Evolutionary conservation across 177 flowering plant species (phyloP), one percentile per base, ranked within the genome.

Genomic region (Telopea speciosissima): DNA sequence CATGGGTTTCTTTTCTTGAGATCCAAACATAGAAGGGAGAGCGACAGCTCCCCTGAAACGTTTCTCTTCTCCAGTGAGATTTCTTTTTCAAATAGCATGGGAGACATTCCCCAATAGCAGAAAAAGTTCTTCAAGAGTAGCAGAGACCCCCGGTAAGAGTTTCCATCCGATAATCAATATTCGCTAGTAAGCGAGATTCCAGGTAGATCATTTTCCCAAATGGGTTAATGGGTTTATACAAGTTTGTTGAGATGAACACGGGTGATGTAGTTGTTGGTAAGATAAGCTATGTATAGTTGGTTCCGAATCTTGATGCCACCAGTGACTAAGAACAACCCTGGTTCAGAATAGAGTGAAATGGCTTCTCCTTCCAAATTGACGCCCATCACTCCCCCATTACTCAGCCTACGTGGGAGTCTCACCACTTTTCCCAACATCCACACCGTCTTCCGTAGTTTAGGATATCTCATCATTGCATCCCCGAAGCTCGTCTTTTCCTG

Each of bases 321-420:
- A 11, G 76, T 68, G 16, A 74, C 63, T 56, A 21, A 0, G 10
- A 58, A 40, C 40, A 74, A 74, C 13, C 14, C 59, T 14, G 59
- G 64, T 63, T 74, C 76, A 25, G 76, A 28, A 14, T 61, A 22
- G 9, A 61, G 80, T 0, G 80, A 84, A 6, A 59, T 63, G 2
- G 83, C 82, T 23, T 81, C 79, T 45, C 90, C 99, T 19, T 88
- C 80, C 84, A 87, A 70, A 81, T 86, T 89, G 22, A 92, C 91
- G 0, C 73, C 79, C 33, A 92, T 19, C 24, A 79, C 84, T 6
- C 97, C 96, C 0, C 77, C 79, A 33, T 84, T 73, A 21, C 67
- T 71, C 52, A 66, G 75, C 28, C 71, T n/a, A 0, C 23, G 16
- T 17, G 82, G 81, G 16, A 68, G 0, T 4, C 62, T 44, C 1